phyloP scores from a whole-genome alignment of 129 eudicot species.

The Apium graveolens region DNA sequence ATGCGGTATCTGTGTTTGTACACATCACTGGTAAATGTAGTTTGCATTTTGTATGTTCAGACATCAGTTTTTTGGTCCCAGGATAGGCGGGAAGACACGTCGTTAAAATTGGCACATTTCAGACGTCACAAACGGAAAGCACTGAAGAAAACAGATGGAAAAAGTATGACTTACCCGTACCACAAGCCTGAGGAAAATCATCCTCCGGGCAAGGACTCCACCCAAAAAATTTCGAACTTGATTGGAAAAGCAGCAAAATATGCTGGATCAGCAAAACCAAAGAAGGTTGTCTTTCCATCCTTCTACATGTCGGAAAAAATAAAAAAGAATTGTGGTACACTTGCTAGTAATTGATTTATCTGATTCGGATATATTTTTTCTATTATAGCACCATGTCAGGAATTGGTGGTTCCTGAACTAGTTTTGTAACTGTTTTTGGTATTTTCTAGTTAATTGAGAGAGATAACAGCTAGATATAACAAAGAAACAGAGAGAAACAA shows the following conservation, averaged over 20 bases:
- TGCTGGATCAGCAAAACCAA: constrained; percentile 79
- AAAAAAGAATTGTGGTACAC: not conserved
- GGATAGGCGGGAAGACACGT: constrained; percentile 96
- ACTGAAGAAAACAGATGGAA: constrained; percentile 73
- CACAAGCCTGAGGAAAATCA: constrained; percentile 98
- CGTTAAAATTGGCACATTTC: constrained; percentile 75
- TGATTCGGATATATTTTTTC: not conserved
- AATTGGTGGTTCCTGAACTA: too few species aligned
- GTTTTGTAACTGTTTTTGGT: too few species aligned
- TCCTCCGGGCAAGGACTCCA: constrained; percentile 84
- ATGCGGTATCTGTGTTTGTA: not conserved
- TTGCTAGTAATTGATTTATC: not conserved
- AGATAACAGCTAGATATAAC: too few species aligned
- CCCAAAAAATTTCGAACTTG: constrained; percentile 65
- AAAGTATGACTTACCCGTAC: constrained; percentile 50
- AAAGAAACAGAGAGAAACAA: too few species aligned
- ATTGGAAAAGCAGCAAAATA: constrained; percentile 83
- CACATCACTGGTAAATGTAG: constrained; percentile 47
- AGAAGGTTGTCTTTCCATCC: constrained; percentile 44
- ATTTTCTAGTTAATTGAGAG: too few species aligned
- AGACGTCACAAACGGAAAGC: constrained; percentile 88
- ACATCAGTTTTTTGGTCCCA: constrained; percentile 19
- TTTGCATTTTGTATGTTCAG: constrained; percentile 10
- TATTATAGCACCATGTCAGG: not conserved
- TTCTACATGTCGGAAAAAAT: not conserved